phyloP scores from a whole-genome alignment of 192 early-diverging fungal genomes.

The Cladochytrium replicatum region DNA sequence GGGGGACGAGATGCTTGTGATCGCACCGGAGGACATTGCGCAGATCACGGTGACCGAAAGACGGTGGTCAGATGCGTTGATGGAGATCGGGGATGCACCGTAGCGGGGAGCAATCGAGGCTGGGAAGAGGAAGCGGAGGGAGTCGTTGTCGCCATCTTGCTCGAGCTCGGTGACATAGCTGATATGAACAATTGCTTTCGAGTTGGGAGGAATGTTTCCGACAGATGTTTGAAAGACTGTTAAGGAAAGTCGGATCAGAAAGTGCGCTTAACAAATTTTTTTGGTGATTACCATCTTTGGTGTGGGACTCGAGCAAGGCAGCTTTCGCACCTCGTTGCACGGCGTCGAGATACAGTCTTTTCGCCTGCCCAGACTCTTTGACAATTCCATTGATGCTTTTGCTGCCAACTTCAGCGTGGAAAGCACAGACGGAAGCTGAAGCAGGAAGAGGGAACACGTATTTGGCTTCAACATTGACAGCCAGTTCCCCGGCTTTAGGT shows the following conservation, averaged over 20 bases:
- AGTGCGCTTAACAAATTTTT: not conserved
- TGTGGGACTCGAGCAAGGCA: slow-evolving; percentile 8
- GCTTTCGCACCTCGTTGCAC: slow-evolving; percentile 14
- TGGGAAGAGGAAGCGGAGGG: slow-evolving; percentile 36
- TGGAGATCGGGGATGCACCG: slow-evolving; percentile 5
- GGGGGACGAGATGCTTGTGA: slow-evolving; percentile 32
- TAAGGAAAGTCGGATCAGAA: slow-evolving; percentile 5
- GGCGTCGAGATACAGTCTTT: slow-evolving; percentile 8
- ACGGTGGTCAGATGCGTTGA: slow-evolving; percentile 1
- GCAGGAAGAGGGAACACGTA: slow-evolving; percentile 18
- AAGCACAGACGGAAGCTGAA: slow-evolving; percentile 17
- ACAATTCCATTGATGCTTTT: slow-evolving; percentile 9
- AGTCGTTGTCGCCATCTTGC: slow-evolving; percentile 33
- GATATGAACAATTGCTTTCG: slow-evolving; percentile 24
- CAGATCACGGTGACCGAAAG: slow-evolving; percentile 12
- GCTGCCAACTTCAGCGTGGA: slow-evolving; percentile 22
- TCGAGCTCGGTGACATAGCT: slow-evolving; percentile 39
- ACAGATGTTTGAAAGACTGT: slow-evolving; percentile 35
- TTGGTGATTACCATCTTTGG: slow-evolving; percentile 6
- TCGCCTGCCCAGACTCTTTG: slow-evolving; percentile 17
- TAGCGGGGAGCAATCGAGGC: slow-evolving; percentile 30
- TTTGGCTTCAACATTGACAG: slow-evolving; percentile 9
- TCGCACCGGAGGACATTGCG: slow-evolving; percentile 13
- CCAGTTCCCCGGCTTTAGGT: no score
- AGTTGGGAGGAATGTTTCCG: slow-evolving; percentile 34